These are phyloP conservation scores for Crotalaria pallida DNA, from an alignment of 306 rosid genomes.

Conservation along the genomic window DNA sequence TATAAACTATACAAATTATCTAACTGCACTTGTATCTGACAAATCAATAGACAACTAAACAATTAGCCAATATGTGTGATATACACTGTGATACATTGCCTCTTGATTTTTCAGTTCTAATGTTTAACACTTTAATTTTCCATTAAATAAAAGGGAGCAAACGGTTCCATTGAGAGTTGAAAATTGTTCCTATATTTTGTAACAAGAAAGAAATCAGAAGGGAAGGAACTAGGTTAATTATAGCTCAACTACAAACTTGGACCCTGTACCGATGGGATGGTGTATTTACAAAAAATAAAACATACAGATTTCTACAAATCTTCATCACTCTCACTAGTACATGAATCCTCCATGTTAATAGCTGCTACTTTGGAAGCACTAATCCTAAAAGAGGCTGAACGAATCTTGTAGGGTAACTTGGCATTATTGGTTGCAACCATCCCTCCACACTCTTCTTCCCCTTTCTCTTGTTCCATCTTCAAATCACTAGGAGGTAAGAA, in stretches of 20 bases:
- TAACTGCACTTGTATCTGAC: too few relatives aligned
- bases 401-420: slow-evolving; percentile 49
- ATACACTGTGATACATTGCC: background rate
- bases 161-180: background rate
- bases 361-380: slow-evolving; percentile 71
- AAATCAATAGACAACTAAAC: too few relatives aligned
- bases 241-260: slow-evolving; percentile 22
- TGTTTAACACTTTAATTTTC: background rate
- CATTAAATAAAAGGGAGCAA: background rate
- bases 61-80: too few relatives aligned
- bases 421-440: slow-evolving; percentile 8
- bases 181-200: background rate
- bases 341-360: slow-evolving; percentile 49
- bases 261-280: background rate
- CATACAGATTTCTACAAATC: slow-evolving; percentile 29
- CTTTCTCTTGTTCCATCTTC: slow-evolving; percentile 50
- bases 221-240: slow-evolving; percentile 2
- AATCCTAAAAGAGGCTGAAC: slow-evolving; percentile 58
- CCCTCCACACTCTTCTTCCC: slow-evolving; percentile 3
- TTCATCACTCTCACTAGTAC: slow-evolving; percentile 37
- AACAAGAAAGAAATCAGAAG: background rate
- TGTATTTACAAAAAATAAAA: slow-evolving; percentile 32
- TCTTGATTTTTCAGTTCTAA: background rate
- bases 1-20: too few relatives aligned
- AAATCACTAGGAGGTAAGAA: slow-evolving; percentile 84